Conservation (phyloP, 805 yeast species). For the Schizosaccharomyces cryophilus region DNA sequence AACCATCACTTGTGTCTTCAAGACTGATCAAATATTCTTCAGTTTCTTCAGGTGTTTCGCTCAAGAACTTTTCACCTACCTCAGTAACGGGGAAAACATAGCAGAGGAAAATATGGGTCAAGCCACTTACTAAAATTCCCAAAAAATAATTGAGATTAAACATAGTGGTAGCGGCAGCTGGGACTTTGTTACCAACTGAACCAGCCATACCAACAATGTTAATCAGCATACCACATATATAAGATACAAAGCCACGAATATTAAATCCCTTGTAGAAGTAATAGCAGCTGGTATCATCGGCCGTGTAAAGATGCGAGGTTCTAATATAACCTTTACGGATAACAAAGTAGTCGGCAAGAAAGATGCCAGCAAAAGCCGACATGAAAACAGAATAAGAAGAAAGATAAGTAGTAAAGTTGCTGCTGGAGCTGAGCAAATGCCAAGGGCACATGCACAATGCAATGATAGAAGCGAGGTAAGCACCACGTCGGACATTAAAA, state of each 20-base stretch:
- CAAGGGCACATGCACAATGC: slow-evolving; percentile 19
- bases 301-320: slow-evolving; percentile 36
- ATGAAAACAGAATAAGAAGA: slow-evolving; percentile 19
- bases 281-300: slow-evolving; percentile 22
- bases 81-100: slow-evolving; percentile 22
- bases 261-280: slow-evolving; percentile 45
- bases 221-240: slow-evolving; percentile 56
- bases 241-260: slow-evolving; percentile 68
- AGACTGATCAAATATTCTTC: not conserved
- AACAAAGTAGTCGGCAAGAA: slow-evolving; percentile 15
- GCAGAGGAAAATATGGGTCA: slow-evolving; percentile 29
- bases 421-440: slow-evolving; percentile 18
- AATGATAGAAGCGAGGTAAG: slow-evolving; percentile 17
- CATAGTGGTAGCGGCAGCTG: slow-evolving; percentile 50
- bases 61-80: not conserved
- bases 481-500: slow-evolving; percentile 22
- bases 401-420: slow-evolving; percentile 17
- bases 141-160: slow-evolving; percentile 53
- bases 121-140: slow-evolving; percentile 39
- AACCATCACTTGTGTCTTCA: not conserved
- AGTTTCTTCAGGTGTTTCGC: not conserved
- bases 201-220: slow-evolving; percentile 72
- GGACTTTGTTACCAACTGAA: slow-evolving; percentile 54
- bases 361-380: slow-evolving; percentile 20
- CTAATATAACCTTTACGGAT: slow-evolving; percentile 49